phyloP scores from a whole-genome alignment of 805 yeast genomes.

The Yamadazyma kitorensis region DNA sequence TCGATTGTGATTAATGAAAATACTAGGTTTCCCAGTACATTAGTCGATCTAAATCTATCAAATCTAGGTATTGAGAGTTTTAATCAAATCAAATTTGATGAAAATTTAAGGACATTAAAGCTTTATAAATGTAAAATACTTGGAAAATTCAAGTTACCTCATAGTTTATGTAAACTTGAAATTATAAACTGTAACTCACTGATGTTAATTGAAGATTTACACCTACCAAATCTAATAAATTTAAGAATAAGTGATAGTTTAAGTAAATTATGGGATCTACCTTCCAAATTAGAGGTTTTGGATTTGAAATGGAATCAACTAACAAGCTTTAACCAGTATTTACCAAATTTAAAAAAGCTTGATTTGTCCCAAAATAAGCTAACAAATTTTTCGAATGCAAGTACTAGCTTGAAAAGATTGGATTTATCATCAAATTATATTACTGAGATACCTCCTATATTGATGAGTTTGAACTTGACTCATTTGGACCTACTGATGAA shows the following conservation, averaged over 20 bases:
- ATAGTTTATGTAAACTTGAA: too few relatives aligned
- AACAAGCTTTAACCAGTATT: neutral
- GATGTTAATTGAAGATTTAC: too few relatives aligned
- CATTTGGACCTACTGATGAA: neutral
- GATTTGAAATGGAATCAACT: conserved; percentile 2
- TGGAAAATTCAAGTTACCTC: too few relatives aligned
- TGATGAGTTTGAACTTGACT: too few relatives aligned
- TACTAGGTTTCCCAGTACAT: too few relatives aligned
- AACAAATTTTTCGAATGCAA: neutral
- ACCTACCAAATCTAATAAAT: neutral
- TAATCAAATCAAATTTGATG: too few relatives aligned
- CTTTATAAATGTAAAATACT: too few relatives aligned
- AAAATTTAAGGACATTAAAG: too few relatives aligned
- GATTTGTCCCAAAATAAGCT: conserved; percentile 2
- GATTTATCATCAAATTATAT: neutral
- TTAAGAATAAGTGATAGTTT: neutral
- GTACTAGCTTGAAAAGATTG: neutral
- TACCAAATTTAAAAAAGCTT: neutral
- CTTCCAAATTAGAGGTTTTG: neutral
- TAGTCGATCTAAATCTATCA: too few relatives aligned
- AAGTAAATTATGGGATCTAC: neutral
- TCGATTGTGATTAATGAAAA: too few relatives aligned
- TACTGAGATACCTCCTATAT: neutral
- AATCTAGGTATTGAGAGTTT: too few relatives aligned
- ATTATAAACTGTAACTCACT: neutral